phyloP scores from a whole-genome alignment of 2,329 filamentous ascomycete genomes.

The Ophiognomonia clavigignenti-juglandacearum region DNA sequence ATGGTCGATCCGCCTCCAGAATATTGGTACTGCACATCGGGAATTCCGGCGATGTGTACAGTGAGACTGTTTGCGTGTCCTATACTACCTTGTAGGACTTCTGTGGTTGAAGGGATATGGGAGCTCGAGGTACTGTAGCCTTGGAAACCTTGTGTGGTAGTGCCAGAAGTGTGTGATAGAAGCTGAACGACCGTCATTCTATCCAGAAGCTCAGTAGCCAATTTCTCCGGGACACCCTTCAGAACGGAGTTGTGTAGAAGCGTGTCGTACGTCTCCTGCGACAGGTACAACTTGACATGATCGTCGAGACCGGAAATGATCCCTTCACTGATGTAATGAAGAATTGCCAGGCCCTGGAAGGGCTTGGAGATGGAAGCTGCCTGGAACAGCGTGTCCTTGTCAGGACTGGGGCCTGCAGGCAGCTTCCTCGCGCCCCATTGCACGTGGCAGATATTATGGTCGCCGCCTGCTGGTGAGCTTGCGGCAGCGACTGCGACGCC shows the following conservation, averaged over 20 bases:
- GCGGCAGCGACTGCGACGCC: constrained; percentile 5
- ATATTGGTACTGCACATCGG: constrained; percentile 5
- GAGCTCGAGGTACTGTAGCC: constrained; percentile 4
- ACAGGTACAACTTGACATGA: constrained; percentile 5
- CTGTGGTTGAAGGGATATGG: constrained; percentile 3
- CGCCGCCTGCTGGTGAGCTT: not conserved
- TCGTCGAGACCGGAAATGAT: constrained; percentile 3
- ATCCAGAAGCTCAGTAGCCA: constrained; percentile 6
- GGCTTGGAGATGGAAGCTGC: constrained; percentile 12
- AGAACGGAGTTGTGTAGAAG: constrained; percentile 2
- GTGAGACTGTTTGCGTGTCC: constrained; percentile 9
- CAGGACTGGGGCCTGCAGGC: not conserved
- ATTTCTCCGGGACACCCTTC: constrained; percentile 3
- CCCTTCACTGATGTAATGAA: constrained; percentile 10
- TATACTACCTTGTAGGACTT: constrained; percentile 5
- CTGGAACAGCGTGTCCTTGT: constrained; percentile 11
- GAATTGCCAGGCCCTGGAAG: constrained; percentile 11
- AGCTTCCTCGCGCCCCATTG: constrained; percentile 6
- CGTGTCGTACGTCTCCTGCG: not conserved
- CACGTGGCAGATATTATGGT: not conserved
- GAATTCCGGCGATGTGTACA: constrained; percentile 1
- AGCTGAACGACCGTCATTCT: constrained; percentile 10
- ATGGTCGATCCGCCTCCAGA: constrained; percentile 11
- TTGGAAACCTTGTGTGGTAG: constrained; percentile 2
- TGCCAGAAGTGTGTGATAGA: constrained; percentile 9